Evolutionary conservation across 2,329 filamentous ascomycete genomes (phyloP).

Genomic region (Nigrograna mackinnonii): DNA sequence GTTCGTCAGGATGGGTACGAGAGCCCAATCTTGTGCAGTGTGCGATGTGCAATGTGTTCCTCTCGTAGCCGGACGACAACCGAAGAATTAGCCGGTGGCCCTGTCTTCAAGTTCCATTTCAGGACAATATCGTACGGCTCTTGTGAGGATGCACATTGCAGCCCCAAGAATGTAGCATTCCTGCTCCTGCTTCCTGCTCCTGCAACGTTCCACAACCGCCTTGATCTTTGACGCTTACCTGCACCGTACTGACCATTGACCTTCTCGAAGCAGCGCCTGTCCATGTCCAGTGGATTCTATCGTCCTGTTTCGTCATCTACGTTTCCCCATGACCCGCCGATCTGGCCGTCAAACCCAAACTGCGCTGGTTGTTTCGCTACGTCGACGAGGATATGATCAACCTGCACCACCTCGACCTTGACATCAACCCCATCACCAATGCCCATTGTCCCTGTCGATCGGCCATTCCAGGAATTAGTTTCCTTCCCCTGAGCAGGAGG

Average conservation of each 20-base stretch:
- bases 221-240: not conserved
- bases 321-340: not conserved
- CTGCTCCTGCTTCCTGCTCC: not conserved
- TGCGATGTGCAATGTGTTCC: constrained; percentile 16
- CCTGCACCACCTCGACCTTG: no score
- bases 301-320: not conserved
- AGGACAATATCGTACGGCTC: not conserved
- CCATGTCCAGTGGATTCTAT: constrained; percentile 6
- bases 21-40: constrained; percentile 19
- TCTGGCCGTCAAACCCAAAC: not conserved
- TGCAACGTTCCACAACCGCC: not conserved
- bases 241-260: not conserved
- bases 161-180: not conserved
- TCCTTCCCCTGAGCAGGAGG: not conserved
- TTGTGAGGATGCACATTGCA: not conserved
- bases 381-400: not conserved
- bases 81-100: constrained; percentile 28
- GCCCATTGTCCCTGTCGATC: not conserved
- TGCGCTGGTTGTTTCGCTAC: not conserved
- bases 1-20: constrained; percentile 8
- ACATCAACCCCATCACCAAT: no score
- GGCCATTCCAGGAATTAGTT: not conserved
- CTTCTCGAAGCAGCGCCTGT: not conserved
- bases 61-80: constrained; percentile 21
- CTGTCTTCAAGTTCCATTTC: not conserved